Base-by-base conservation (phyloP, 1,284 basidiomycete species). In the Tylopilus sp. region DNA sequence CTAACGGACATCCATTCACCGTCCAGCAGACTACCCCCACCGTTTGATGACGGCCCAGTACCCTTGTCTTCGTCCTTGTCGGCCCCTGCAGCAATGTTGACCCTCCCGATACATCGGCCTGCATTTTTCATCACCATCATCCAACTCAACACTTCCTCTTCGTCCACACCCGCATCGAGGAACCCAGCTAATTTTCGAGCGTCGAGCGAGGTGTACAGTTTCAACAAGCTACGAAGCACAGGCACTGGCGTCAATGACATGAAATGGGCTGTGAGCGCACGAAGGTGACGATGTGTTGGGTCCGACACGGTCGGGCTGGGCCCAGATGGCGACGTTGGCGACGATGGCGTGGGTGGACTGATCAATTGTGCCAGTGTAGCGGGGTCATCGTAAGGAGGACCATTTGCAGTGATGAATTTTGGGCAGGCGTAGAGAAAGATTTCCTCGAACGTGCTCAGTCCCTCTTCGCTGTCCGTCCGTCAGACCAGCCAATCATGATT, bases 91-190 rank as follows among this genome's bases (percentile, higher is more conserved):
- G 69, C 57, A 3, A 65, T 64, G 38, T 64, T 75, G 53, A 78
- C 85, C 3, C 91, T 82, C 70, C 91, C 89, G 65, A 94, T 83
- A 64, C 88, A 90, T 77, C 94, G 88, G 72, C 93, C 95, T 2
- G 91, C 90, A 69, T 93, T 91, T 84, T 99, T 99, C 83, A 98
- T 89, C 56, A 96, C 92, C 95, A 99, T 98, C 87, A 99, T 89
- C 86, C 97, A 95, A 82, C 97, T 94, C 62, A 99, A 87, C 72
- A 98, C 91, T 78, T 96, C 94, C 78, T 99, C 97, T 81, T 99
- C 96, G 72, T 95, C 94, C 29, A 77, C 74, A 0, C 75, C 78
- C 19, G 90, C 87, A 69, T 93, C 92, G 58, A 98, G 84, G 87
- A 99, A 97, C 68, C 90, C 91, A 2, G 97, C 93, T 41, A 99